Evolutionary conservation across 106 monocot genomes (phyloP).

Genomic region (Phalaenopsis aphrodite): DNA sequence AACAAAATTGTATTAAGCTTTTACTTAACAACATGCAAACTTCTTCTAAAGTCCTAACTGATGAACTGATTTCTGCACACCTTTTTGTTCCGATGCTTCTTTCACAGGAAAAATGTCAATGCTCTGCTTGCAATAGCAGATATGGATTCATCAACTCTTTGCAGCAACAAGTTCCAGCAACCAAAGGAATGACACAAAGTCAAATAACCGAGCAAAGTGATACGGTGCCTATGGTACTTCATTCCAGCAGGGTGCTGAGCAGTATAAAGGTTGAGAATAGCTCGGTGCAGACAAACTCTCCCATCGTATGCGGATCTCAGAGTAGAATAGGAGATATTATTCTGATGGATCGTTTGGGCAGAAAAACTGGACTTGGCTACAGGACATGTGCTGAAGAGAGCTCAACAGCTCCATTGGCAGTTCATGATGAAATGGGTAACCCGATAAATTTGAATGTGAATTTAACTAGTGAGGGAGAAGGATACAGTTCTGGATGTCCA

Average conservation of each 20-base stretch:
- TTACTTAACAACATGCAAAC: neutral
- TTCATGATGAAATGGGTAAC: neutral
- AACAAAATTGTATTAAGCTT: neutral
- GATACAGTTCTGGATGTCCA: neutral
- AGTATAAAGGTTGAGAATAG: neutral
- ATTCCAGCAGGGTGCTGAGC: neutral
- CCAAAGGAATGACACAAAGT: neutral
- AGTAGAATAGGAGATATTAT: neutral
- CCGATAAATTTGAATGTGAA: neutral
- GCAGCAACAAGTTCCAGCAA: constrained; percentile 1
- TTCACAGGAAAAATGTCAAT: constrained; percentile 6
- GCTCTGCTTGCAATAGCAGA: neutral
- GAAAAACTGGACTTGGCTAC: neutral
- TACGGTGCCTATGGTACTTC: constrained; percentile 2
- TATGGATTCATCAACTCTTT: neutral
- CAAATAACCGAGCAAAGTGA: neutral
- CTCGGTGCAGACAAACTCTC: neutral
- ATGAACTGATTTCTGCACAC: neutral
- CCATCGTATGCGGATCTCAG: neutral
- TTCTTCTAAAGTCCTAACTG: neutral
- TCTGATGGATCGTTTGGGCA: neutral
- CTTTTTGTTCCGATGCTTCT: neutral
- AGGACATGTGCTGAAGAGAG: constrained; percentile 5
- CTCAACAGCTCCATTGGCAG: neutral
- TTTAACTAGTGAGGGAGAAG: neutral